Evolutionary conservation across 352 stramenopile genomes (phyloP).

Genomic region (Phytophthora rubi): DNA sequence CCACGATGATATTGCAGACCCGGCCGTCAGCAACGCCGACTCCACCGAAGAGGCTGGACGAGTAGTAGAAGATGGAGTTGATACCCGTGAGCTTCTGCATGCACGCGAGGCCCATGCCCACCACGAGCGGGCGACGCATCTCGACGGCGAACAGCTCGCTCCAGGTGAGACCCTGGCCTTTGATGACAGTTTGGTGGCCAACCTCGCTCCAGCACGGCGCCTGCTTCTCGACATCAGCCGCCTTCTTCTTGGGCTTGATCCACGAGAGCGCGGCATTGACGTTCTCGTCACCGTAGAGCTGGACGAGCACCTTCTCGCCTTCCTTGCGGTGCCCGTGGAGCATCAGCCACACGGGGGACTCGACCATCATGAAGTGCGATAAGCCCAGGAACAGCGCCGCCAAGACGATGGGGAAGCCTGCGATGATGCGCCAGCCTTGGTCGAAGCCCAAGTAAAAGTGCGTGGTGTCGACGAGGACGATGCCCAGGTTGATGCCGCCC

Average conservation of each 20-base stretch:
- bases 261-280: slow-evolving; percentile 34
- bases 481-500: slow-evolving; percentile 40
- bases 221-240: slow-evolving; percentile 22
- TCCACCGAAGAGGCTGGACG: slow-evolving; percentile 45
- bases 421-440: slow-evolving; percentile 56
- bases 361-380: slow-evolving; percentile 48
- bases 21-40: slow-evolving; percentile 39
- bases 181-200: slow-evolving; percentile 23
- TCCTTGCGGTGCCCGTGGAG: slow-evolving; percentile 38
- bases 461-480: slow-evolving; percentile 44
- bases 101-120: slow-evolving; percentile 36
- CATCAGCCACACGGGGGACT: slow-evolving; percentile 54
- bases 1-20: slow-evolving; percentile 45
- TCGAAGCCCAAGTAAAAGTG: slow-evolving; percentile 55
- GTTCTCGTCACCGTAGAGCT: slow-evolving; percentile 45
- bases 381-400: slow-evolving; percentile 43
- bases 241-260: slow-evolving; percentile 30
- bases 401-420: slow-evolving; percentile 60
- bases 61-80: slow-evolving; percentile 62
- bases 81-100: slow-evolving; percentile 58
- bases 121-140: slow-evolving; percentile 36
- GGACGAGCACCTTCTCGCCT: slow-evolving; percentile 32
- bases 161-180: slow-evolving; percentile 21
- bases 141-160: slow-evolving; percentile 28
- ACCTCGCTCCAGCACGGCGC: slow-evolving; percentile 32